phyloP scores from a whole-genome alignment of 495 filamentous ascomycete species.

The Aspergillus taichungensis region DNA sequence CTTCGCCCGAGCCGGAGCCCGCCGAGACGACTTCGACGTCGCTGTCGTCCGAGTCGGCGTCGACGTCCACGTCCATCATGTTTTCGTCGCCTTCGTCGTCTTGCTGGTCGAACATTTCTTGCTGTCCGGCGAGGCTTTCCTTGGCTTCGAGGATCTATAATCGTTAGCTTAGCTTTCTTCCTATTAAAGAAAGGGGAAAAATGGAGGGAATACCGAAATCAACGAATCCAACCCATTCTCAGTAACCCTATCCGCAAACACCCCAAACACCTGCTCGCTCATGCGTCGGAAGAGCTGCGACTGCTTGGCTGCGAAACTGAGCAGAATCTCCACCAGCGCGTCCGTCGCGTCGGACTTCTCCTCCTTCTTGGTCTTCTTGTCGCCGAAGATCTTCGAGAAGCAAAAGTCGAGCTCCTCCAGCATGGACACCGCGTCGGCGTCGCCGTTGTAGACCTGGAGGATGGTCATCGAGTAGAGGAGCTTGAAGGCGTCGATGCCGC shows the following conservation, averaged over 20 bases:
- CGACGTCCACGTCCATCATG: constrained; percentile 29
- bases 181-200: too few relatives aligned
- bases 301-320: constrained; percentile 79
- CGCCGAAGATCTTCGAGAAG: constrained; percentile 53
- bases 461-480: constrained; percentile 80
- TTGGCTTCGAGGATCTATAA: constrained; percentile 60
- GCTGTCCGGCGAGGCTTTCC: constrained; percentile 74
- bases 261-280: constrained; percentile 76
- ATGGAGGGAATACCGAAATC: constrained; percentile 38
- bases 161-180: too few relatives aligned
- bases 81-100: constrained; percentile 49
- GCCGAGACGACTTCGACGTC: constrained; percentile 36
- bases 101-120: constrained; percentile 73
- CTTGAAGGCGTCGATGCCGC: constrained; percentile 52
- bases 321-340: constrained; percentile 74
- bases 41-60: constrained; percentile 28
- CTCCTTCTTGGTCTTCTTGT: constrained; percentile 36
- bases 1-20: constrained; percentile 22
- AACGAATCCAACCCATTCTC: constrained; percentile 65
- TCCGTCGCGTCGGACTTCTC: constrained; percentile 56
- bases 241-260: constrained; percentile 63
- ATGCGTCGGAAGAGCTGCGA: constrained; percentile 79
- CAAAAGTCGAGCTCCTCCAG: constrained; percentile 66
- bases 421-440: constrained; percentile 69
- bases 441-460: constrained; percentile 81